phyloP scores from a whole-genome alignment of 2,329 filamentous ascomycete genomes.

The Ophiosphaerella herpotricha region DNA sequence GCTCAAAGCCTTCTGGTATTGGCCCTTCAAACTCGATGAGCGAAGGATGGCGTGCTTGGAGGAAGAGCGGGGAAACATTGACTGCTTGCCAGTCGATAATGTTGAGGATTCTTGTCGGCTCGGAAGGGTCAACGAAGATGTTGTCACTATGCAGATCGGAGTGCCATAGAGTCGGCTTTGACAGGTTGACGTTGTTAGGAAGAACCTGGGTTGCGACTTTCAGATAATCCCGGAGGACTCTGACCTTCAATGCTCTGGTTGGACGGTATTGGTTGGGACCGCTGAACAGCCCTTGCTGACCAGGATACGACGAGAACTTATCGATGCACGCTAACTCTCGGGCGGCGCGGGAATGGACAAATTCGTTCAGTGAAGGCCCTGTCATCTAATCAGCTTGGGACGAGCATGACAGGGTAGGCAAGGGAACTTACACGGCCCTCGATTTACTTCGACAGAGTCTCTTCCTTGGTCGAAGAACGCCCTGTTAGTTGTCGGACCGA shows the following conservation, averaged over 20 bases:
- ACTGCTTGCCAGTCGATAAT: not conserved
- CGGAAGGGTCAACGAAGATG: conserved; percentile 38
- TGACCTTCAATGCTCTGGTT: conserved; percentile 27
- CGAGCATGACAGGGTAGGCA: conserved; percentile 9
- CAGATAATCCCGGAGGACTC: conserved; percentile 30
- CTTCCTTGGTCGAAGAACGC: conserved; percentile 23
- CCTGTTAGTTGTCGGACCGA: conserved; percentile 22
- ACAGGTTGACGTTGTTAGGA: conserved; percentile 20
- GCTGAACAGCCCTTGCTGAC: conserved; percentile 23
- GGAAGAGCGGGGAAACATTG: conserved; percentile 32
- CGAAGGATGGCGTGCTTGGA: conserved; percentile 28
- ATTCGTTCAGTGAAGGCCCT: conserved; percentile 21
- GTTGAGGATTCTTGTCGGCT: conserved; percentile 31
- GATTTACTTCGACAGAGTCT: conserved; percentile 17
- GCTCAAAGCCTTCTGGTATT: conserved; percentile 21
- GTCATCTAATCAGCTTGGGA: conserved; percentile 16
- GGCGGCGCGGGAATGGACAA: conserved; percentile 15
- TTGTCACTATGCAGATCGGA: conserved; percentile 40
- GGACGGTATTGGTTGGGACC: conserved; percentile 31
- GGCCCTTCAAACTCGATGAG: conserved; percentile 29
- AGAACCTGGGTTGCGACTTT: conserved; percentile 29
- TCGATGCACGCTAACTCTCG: conserved; percentile 24
- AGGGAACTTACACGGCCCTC: conserved; percentile 23
- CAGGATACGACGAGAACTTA: conserved; percentile 13
- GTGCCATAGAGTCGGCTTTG: conserved; percentile 36